A percentile compares a stretch with the other conserved stretches of the same genome.
phyloP scores from a whole-genome alignment of 176 grass and related monocot species.

The Ensete ventricosum region DNA sequence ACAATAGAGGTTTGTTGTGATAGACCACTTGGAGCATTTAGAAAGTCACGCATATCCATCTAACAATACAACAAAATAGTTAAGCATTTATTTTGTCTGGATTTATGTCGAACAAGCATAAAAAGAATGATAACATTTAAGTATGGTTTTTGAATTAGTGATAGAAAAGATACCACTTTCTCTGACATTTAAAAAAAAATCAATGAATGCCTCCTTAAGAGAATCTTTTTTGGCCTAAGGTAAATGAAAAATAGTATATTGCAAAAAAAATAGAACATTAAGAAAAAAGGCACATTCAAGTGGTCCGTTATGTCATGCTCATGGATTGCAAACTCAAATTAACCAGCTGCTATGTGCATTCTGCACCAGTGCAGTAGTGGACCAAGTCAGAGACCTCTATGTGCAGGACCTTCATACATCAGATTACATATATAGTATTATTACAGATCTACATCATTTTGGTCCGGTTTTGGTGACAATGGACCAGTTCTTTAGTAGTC shows the following conservation, averaged over 20 bases:
- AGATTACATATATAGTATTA: no score
- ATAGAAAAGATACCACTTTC: background rate
- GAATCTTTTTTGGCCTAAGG: background rate
- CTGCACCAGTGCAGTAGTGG: no score
- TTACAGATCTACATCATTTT: no score
- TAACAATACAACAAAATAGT: conserved; percentile 15
- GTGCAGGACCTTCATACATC: no score
- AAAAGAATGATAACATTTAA: background rate
- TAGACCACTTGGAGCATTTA: conserved; percentile 82
- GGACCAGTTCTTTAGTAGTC: no score
- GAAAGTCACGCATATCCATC: conserved; percentile 96
- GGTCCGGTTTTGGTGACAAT: no score
- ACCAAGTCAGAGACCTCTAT: no score
- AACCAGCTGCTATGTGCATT: no score
- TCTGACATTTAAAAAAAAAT: background rate
- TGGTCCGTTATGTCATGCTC: background rate
- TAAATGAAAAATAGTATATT: background rate
- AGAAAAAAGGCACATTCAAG: background rate
- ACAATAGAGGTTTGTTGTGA: conserved; percentile 42
- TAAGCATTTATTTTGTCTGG: background rate
- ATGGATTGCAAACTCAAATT: no score
- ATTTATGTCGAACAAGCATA: background rate
- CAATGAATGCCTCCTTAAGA: background rate
- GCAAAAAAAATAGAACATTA: background rate
- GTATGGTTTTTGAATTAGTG: background rate